Evolutionary conservation across 176 grass and related monocot genomes (phyloP).

Genomic region (Cenchrus purpureus): DNA sequence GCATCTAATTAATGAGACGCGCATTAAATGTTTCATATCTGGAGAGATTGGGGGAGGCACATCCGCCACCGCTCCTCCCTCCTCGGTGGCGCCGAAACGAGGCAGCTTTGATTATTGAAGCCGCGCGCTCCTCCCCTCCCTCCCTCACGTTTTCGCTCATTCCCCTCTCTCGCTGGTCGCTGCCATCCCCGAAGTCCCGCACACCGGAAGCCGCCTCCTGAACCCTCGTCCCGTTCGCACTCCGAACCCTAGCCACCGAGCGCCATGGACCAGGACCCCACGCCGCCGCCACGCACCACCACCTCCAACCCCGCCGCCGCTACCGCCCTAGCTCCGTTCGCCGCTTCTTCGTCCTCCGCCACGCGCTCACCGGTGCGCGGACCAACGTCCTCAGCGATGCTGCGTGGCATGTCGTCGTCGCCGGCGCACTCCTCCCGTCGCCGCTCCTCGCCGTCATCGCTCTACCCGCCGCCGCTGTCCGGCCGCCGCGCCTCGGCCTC

Average conservation of each 20-base stretch:
- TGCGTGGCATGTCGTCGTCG: not conserved
- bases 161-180: not conserved
- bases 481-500: not conserved
- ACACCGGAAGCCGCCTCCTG: not conserved
- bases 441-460: not conserved
- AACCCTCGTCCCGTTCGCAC: not conserved
- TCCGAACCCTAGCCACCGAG: not conserved
- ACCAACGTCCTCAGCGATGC: not conserved
- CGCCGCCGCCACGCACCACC: not conserved
- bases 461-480: not conserved
- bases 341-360: too few species aligned
- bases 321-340: not conserved
- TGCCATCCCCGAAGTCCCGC: not conserved
- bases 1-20: too few species aligned
- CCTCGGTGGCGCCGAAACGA: not conserved
- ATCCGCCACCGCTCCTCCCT: too few species aligned
- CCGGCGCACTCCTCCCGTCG: not conserved
- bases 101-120: not conserved
- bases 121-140: not conserved
- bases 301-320: not conserved
- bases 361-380: too few species aligned
- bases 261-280: not conserved
- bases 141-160: not conserved
- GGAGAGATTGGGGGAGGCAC: too few species aligned
- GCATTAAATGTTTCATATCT: too few species aligned